Percentiles rank a stretch among this genome's conserved stretches.
Conservation (phyloP, 2,329 filamentous ascomycete species). For the Helminthosporium solani region DNA sequence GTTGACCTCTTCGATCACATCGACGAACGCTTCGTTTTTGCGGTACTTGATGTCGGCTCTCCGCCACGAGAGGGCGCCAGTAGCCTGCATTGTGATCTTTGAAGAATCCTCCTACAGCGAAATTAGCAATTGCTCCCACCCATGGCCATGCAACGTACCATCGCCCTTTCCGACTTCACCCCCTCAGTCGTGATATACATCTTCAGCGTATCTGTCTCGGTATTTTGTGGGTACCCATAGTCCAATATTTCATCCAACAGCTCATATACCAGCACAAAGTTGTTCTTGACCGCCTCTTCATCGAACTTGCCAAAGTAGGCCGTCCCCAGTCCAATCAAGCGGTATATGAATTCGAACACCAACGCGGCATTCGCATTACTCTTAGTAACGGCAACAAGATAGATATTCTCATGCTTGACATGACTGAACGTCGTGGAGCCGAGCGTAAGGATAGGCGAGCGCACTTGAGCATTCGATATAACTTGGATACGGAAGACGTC, state of each 20-base stretch:
- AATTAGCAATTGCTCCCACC: constrained; percentile 18
- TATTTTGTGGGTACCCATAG: constrained; percentile 98
- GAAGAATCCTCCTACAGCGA: constrained; percentile 73
- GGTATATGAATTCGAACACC: constrained; percentile 96
- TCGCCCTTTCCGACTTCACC: constrained; percentile 83
- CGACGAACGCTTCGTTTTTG: constrained; percentile 99
- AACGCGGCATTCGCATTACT: constrained; percentile 98
- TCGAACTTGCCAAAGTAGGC: constrained; percentile 99
- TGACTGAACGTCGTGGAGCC: constrained; percentile 99
- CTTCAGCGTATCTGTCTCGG: constrained; percentile 96
- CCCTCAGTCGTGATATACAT: constrained; percentile 99
- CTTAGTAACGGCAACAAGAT: constrained; percentile 94
- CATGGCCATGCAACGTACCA: constrained; percentile 39
- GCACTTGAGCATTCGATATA: constrained; percentile 96
- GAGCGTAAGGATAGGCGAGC: constrained; percentile 93
- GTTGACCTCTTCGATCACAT: constrained; percentile 99
- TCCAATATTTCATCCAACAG: constrained; percentile 97
- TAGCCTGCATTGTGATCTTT: constrained; percentile 99
- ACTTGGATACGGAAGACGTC: constrained; percentile 99
- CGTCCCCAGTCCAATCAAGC: constrained; percentile 83
- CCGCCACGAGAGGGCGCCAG: constrained; percentile 93
- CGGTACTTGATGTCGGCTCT: constrained; percentile 97
- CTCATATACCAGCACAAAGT: constrained; percentile 98
- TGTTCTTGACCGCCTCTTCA: constrained; percentile 99
- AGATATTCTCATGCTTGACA: constrained; percentile 99